Percentiles rank a stretch among this genome's conserved stretches.
Evolutionary conservation across 768 basidiomycete genomes (phyloP).

Genomic region (Austroboletus eburneus): DNA sequence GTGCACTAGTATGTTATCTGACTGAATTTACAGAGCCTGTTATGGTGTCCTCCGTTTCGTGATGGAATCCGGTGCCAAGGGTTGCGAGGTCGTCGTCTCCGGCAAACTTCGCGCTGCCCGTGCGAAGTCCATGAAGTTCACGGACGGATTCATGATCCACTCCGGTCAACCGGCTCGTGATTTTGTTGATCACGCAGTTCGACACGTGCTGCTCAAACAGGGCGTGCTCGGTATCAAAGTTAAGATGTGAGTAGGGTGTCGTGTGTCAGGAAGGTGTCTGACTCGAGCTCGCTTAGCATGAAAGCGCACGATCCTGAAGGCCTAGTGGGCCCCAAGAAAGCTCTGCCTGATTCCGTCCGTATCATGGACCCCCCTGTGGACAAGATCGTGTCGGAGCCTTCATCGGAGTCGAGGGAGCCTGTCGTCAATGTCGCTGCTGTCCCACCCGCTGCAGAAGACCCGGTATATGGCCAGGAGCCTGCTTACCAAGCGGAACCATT

Average conservation of each 20-base stretch:
- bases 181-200: constrained; percentile 96
- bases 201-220: constrained; percentile 96
- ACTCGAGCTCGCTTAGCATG: constrained; percentile 63
- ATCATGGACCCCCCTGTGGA: constrained; percentile 88
- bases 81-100: constrained; percentile 98
- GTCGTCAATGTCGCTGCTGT: constrained; percentile 45
- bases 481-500: constrained; percentile 35
- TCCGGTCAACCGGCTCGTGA: constrained; percentile 97
- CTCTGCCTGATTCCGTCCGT: constrained; percentile 91
- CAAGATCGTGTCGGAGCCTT: constrained; percentile 85
- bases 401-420: constrained; percentile 84
- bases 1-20: neutral
- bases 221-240: constrained; percentile 99
- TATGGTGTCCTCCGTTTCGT: constrained; percentile 99
- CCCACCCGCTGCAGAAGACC: constrained; percentile 51
- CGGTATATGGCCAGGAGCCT: constrained; percentile 30
- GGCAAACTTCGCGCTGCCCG: constrained; percentile 99
- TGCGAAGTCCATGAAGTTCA: constrained; percentile 99
- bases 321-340: constrained; percentile 81
- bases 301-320: constrained; percentile 95
- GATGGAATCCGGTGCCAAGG: constrained; percentile 99
- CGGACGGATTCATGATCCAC: constrained; percentile 99
- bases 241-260: constrained; percentile 71
- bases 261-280: constrained; percentile 5
- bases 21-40: constrained; percentile 61